Base-by-base conservation (phyloP, 371 early-diverging fungal genomes). In the Dichotomocladium elegans region DNA sequence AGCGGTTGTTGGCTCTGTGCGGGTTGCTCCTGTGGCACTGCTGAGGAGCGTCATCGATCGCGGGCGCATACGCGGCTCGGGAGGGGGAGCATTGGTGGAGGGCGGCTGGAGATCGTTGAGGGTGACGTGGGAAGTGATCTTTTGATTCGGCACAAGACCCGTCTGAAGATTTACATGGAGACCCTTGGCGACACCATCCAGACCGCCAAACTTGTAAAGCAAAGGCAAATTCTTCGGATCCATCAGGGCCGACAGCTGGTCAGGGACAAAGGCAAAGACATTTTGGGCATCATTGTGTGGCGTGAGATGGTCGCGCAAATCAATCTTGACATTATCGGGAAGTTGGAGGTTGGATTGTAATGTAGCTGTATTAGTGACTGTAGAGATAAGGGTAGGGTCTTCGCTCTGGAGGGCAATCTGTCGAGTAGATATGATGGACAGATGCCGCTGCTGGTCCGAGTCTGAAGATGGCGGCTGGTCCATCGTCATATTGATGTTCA, bases 151-250 rank as follows among this genome's bases (percentile, higher is more conserved):
- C 4, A 61, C 63, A 19, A 87, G 60, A 51, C 87, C 87, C 19
- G 58, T 46, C n/a, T 55, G 49, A 3, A 72, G 56, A 53, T 85
- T 63, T 6, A 77, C 70, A 27, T 81, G 79, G 3, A 87, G 67
- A 53, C 81, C 85, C 19, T 71, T 66, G 25, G 81, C 60, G 11
- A 87, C 40, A 15, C 82, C 79, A n/a, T 61, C 53, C 9, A 79
- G 34, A 19, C 85, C 83, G 42, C 81, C 81, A 41, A 60, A 75
- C 3, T 49, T 51, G 15, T 61, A 54, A 9, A 85, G 58, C 3
- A 74, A 58, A 10, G 74, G 73, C 24, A 80, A 47, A 21, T 79
- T 70, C 57, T 83, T 82, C 14, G 83, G 83, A 63, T 85, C 85
- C 54, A 80, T 72, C 27, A 83, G 51, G 24, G 65, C 64, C 27